Base-by-base conservation (phyloP, 2,329 filamentous ascomycete species). In the Calonectria crousiana region DNA sequence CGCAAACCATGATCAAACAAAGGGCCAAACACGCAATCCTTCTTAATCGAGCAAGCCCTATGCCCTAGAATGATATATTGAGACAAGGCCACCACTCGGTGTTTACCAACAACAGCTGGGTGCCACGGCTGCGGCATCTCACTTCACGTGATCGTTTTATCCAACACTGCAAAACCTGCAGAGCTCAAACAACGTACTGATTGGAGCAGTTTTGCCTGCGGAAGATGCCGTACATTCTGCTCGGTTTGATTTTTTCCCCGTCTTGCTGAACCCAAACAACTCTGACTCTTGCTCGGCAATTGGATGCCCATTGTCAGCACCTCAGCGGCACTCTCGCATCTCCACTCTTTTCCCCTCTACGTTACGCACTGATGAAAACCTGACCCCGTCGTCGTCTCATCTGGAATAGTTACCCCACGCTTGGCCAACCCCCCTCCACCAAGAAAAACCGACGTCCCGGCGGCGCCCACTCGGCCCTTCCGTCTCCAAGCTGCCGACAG, bases 321-420 rank as follows among this genome's bases (percentile, higher is more conserved):
- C 34, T 18, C 34, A 20, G 56, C n/a, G 14, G 56, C 34, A 38
- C n/a, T 28, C 56, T 60, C n/a, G 23, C 56, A 60, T 60, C 56
- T 60, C 56, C 56, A 60, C 56, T 60, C 56, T 60, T 60, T 60
- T 28, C 13, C 34, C 26, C 51, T 26, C 28, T 47, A 9, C 41
- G 41, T 34, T 38, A 11, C 56, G 34, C 56, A 18, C 56, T 38
- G 56, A 41, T 60, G 56, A 38, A 41, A 38, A 60, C 8, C 56
- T 60, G 34, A 60, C 32, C 34, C 38, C 6, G 56, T 47, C 41
- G 14, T n/a, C 41, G 41, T 47, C 34, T 60, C 56, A 34, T 60
- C 56, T n/a, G 56, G 34, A 23, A 60, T 60, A 44, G 52, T 23
- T 70, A 70, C 68, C 68, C 68, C 68, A 65, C 68, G 44, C 26